Evolutionary conservation across 2,329 filamentous ascomycete genomes (phyloP).

Genomic region (Tolypocladium pustulatum): DNA sequence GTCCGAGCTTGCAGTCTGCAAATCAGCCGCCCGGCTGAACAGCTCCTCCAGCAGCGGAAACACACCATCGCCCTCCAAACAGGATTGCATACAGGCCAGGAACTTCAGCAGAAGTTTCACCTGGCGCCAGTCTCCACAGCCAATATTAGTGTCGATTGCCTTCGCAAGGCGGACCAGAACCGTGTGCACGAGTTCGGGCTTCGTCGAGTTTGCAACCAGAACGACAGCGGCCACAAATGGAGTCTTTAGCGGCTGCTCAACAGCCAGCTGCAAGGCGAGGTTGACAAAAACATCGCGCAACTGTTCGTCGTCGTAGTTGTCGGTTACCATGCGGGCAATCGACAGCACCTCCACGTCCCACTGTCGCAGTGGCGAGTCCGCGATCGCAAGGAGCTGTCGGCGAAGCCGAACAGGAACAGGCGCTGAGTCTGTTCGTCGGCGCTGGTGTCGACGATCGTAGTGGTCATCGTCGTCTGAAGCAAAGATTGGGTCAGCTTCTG

Average conservation of each 20-base stretch:
- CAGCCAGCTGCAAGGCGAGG: slow-evolving; percentile 62
- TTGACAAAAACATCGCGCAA: slow-evolving; percentile 63
- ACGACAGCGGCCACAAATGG: slow-evolving; percentile 83
- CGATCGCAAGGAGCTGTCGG: slow-evolving; percentile 68
- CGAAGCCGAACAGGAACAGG: slow-evolving; percentile 62
- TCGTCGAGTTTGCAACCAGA: slow-evolving; percentile 67
- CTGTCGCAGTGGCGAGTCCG: slow-evolving; percentile 68
- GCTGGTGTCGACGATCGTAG: slow-evolving; percentile 61
- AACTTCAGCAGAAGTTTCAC: slow-evolving; percentile 88
- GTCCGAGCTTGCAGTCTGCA: slow-evolving; percentile 87
- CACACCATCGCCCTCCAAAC: slow-evolving; percentile 74
- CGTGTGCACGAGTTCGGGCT: slow-evolving; percentile 62
- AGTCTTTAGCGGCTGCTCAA: slow-evolving; percentile 96
- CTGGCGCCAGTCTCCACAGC: slow-evolving; percentile 71
- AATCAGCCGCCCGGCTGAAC: slow-evolving; percentile 82
- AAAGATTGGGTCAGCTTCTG: neutral
- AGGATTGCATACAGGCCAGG: slow-evolving; percentile 71
- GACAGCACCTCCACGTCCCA: slow-evolving; percentile 69
- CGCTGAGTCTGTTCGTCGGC: slow-evolving; percentile 60
- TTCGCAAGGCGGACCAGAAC: slow-evolving; percentile 54
- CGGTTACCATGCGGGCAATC: slow-evolving; percentile 66
- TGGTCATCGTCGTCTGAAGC: slow-evolving; percentile 61
- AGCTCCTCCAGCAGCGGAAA: slow-evolving; percentile 80
- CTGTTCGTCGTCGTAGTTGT: slow-evolving; percentile 79
- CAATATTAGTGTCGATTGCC: slow-evolving; percentile 56